Evolutionary conservation across 2,329 filamentous ascomycete species (phyloP).

Genomic region (Colletotrichum camelliae): DNA sequence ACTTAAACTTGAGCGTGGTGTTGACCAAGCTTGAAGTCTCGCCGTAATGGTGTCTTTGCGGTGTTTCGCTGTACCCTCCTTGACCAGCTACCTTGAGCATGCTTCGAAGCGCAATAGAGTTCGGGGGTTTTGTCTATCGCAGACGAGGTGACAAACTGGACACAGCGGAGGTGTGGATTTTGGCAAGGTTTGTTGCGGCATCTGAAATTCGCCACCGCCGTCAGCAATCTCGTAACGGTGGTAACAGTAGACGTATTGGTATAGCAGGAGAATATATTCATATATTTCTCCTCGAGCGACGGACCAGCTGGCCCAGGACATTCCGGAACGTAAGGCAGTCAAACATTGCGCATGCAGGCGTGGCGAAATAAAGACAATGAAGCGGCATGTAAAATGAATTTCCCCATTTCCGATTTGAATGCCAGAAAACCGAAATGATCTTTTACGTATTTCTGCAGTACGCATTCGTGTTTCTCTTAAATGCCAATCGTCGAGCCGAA

Average conservation of each 20-base stretch:
- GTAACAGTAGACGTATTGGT: not conserved
- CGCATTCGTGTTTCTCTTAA: constrained; percentile 19
- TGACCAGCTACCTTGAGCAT: not conserved
- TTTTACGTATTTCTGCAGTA: constrained; percentile 19
- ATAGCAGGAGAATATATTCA: not conserved
- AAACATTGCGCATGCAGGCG: not conserved
- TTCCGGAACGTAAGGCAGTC: not conserved
- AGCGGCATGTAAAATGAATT: not conserved
- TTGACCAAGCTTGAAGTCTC: not conserved
- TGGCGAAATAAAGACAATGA: not conserved
- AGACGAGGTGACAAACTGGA: not conserved
- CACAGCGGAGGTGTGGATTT: not conserved
- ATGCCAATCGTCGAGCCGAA: not conserved
- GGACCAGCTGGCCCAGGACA: not conserved
- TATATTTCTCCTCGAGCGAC: not conserved
- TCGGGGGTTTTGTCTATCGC: not conserved
- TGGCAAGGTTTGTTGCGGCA: not conserved
- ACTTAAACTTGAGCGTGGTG: not conserved
- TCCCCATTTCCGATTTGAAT: constrained; percentile 20
- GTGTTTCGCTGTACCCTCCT: not conserved
- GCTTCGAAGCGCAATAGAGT: not conserved
- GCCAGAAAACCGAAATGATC: constrained; percentile 17
- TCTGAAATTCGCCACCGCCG: not conserved
- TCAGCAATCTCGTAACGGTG: not conserved
- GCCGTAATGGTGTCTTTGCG: not conserved